Base-by-base conservation (phyloP, 129 eudicot genomes). In the Chrysanthemum seticuspe region DNA sequence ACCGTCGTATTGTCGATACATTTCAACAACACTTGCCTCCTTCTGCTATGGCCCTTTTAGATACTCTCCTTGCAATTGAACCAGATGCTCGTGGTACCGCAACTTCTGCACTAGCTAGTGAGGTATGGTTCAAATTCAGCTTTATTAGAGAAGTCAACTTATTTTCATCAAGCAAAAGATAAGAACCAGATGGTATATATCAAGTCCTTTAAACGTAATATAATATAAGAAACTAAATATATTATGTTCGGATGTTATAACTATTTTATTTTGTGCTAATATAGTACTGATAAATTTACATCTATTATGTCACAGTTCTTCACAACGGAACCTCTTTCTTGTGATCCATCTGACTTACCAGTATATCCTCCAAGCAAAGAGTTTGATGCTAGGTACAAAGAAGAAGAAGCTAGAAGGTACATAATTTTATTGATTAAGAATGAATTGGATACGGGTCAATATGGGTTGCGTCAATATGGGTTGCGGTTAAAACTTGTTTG, bases 281-380 rank as follows among this genome's bases (percentile, higher is more conserved):
- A 40, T 23, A n/a, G 16, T 56, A 61, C 55, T 76, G 36, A 68
- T 60, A 29, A 49, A 5, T 31, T 25, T 50, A 49, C 50, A 27
- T 68, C 54, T 60, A 55, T 60, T 59, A 50, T 59, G 51, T 75
- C 78, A 6, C 86, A 92, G 96, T 94, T 90, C 85, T 94, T 94
- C 78, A 82, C 85, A 12, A 80, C 90, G 21, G 76, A 62, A 45
- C 98, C 98, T 65, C 82, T 82, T 69, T 87, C 98, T 51, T 90
- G 96, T 83, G 89, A 87, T 73, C 96, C 96, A 74, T 90, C 93
- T 9, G 84, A 75, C n/a, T 84, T 94, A 78, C 97, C 98, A 14
- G 90, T 84, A 79, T 94, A 87, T 56, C 85, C 85, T 81, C 97
- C 98, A 10, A 85, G 96, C 84, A 94, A 94, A 83, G 98, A 94